Conservation (phyloP, 805 yeast species). For the Blastobotrys peoriensis region DNA sequence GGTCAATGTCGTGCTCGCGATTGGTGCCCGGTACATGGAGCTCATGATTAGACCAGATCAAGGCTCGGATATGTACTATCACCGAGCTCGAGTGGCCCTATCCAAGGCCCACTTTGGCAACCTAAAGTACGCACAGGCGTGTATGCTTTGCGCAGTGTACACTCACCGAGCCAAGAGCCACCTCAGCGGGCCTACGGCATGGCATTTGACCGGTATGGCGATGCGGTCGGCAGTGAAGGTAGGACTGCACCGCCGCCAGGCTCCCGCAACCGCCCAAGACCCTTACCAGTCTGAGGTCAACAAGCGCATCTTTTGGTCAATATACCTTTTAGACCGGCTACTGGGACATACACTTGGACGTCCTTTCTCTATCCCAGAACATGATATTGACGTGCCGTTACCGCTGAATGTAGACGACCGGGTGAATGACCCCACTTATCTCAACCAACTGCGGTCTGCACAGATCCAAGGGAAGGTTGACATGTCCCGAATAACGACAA, state of each 20-base stretch:
- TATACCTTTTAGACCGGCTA: slow-evolving; percentile 9
- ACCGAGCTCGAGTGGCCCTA: slow-evolving; percentile 7
- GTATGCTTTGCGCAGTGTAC: slow-evolving; percentile 10
- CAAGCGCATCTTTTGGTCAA: slow-evolving; percentile 8
- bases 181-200: slow-evolving; percentile 8
- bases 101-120: slow-evolving; percentile 1
- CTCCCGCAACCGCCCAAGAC: slow-evolving; percentile 2
- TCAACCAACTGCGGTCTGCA: slow-evolving; percentile 5
- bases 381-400: slow-evolving; percentile 11
- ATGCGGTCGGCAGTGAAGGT: slow-evolving; percentile 14
- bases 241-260: slow-evolving; percentile 13
- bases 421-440: neutral
- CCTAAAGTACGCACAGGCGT: slow-evolving; percentile 11
- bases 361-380: slow-evolving; percentile 12
- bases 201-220: slow-evolving; percentile 12
- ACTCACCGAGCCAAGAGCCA: slow-evolving; percentile 6
- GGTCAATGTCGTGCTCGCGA: slow-evolving; percentile 10
- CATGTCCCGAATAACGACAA: neutral
- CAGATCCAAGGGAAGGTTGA: slow-evolving; percentile 1
- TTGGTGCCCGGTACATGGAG: slow-evolving; percentile 12
- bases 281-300: slow-evolving; percentile 4
- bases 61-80: slow-evolving; percentile 8
- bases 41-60: slow-evolving; percentile 1
- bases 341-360: slow-evolving; percentile 5
- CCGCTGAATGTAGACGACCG: slow-evolving; percentile 13